Percentiles rank a stretch among this genome's conserved stretches.
These are phyloP conservation scores for Hypoxylon sp. DNA, from an alignment of 2,329 filamentous ascomycete species.

Conservation along the genomic window DNA sequence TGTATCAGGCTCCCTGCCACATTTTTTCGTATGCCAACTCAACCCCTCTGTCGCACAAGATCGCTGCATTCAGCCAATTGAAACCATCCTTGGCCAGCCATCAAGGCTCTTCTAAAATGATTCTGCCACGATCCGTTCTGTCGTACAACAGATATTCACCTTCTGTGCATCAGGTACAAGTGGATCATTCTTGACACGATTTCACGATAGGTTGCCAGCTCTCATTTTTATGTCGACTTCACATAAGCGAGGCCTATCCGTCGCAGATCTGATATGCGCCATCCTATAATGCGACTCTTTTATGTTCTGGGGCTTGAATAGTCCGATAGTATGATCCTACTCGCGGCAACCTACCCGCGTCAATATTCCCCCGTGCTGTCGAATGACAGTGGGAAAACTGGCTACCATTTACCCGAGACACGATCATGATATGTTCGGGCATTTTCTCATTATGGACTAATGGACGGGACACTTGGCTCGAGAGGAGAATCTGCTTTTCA, in stretches of 20 bases:
- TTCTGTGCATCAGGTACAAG: slow-evolving; percentile 42
- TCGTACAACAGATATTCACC: slow-evolving; percentile 37
- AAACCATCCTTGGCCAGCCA: slow-evolving; percentile 17
- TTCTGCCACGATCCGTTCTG: slow-evolving; percentile 42
- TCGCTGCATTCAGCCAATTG: slow-evolving; percentile 35
- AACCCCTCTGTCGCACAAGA: slow-evolving; percentile 34
- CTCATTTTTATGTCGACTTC: slow-evolving; percentile 10
- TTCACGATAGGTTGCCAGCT: slow-evolving; percentile 23
- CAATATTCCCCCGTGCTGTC: slow-evolving; percentile 10
- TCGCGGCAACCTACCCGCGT: slow-evolving; percentile 8
- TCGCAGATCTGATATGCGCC: slow-evolving; percentile 16
- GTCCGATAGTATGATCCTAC: slow-evolving; percentile 14
- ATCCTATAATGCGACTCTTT: slow-evolving; percentile 11
- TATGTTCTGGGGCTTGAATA: slow-evolving; percentile 6
- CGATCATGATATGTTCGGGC: slow-evolving; percentile 13
- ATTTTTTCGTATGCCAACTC: slow-evolving; percentile 42
- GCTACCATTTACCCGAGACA: slow-evolving; percentile 24
- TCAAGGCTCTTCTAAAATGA: slow-evolving; percentile 19
- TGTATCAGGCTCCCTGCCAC: slow-evolving; percentile 36
- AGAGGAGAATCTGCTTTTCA: slow-evolving; percentile 1
- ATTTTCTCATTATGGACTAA: slow-evolving; percentile 12
- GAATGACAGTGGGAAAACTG: slow-evolving; percentile 12
- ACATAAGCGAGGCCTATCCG: slow-evolving; percentile 15
- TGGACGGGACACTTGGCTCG: slow-evolving; percentile 24
- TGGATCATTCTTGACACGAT: slow-evolving; percentile 28